phyloP scores from a whole-genome alignment of 1,284 basidiomycete genomes.

The Anthracocystis setariae region DNA sequence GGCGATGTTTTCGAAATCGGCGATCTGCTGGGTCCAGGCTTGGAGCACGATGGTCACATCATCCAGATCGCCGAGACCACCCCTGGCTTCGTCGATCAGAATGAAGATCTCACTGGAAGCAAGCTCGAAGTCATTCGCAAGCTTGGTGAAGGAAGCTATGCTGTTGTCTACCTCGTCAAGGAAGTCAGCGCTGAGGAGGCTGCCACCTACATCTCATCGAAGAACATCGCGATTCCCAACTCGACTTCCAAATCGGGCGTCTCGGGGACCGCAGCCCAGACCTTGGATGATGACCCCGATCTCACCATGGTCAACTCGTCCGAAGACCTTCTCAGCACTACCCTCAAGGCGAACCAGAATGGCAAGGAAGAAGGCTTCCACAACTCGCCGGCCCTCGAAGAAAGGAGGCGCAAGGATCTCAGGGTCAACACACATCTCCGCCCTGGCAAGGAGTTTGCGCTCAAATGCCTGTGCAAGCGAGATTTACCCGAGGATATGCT shows the following conservation, averaged over 20 bases:
- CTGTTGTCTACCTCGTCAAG: conserved; percentile 64
- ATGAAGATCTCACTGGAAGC: conserved; percentile 46
- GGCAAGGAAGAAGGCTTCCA: conserved; percentile 36
- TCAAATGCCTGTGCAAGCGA: conserved; percentile 88
- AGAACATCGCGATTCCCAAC: conserved; percentile 16
- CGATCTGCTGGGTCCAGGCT: conserved; percentile 62
- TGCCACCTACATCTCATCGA: conserved; percentile 12
- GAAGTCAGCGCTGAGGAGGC: conserved; percentile 55
- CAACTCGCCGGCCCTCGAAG: conserved; percentile 46
- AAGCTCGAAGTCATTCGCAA: conserved; percentile 62
- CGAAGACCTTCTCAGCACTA: conserved; percentile 45
- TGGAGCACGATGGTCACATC: conserved; percentile 61
- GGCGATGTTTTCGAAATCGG: conserved; percentile 61
- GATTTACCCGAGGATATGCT: conserved; percentile 62
- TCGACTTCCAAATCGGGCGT: conserved; percentile 10
- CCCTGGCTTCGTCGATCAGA: conserved; percentile 59
- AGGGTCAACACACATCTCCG: conserved; percentile 28
- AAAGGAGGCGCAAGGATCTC: conserved; percentile 47
- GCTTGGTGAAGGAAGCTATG: conserved; percentile 66
- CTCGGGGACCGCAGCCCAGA: background rate
- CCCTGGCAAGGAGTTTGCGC: conserved; percentile 78
- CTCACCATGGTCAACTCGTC: conserved; percentile 38
- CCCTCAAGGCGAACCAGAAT: conserved; percentile 35
- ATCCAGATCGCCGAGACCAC: conserved; percentile 61
- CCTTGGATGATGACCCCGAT: conserved; percentile 34